phyloP scores from a whole-genome alignment of 192 early-diverging fungal genomes.

The Linnemannia elongata region DNA sequence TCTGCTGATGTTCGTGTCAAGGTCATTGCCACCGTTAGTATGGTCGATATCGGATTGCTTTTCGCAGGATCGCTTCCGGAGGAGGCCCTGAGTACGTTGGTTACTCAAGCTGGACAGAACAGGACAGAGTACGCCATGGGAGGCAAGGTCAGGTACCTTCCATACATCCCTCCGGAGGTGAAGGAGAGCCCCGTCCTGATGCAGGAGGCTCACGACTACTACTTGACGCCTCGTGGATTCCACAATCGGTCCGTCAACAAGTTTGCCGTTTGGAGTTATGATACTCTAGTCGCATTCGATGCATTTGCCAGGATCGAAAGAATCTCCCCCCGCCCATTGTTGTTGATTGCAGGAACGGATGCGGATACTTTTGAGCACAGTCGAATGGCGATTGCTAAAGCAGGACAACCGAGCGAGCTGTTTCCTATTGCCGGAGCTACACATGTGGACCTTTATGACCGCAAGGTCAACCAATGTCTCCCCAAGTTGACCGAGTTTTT shows the following conservation, averaged over 20 bases:
- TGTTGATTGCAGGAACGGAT: conserved; percentile 22
- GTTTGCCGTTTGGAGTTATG: conserved; percentile 14
- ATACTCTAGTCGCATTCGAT: conserved; percentile 5
- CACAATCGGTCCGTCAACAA: conserved; percentile 5
- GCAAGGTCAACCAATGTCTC: neutral
- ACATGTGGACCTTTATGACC: conserved; percentile 35
- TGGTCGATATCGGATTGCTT: conserved; percentile 15
- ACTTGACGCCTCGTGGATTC: conserved; percentile 20
- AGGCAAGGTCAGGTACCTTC: conserved; percentile 23
- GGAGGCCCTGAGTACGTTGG: conserved; percentile 4
- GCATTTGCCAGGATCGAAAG: neutral
- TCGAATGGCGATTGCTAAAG: neutral
- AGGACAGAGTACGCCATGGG: conserved; percentile 30
- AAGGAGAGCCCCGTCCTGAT: neutral
- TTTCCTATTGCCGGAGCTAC: conserved; percentile 15
- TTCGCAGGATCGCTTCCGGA: conserved; percentile 13
- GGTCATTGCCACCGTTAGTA: conserved; percentile 29
- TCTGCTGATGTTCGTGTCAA: conserved; percentile 39
- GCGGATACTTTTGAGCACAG: conserved; percentile 30
- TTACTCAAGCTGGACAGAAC: conserved; percentile 16
- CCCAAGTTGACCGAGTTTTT: conserved; percentile 14
- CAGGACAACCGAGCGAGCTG: conserved; percentile 24
- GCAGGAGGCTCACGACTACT: conserved; percentile 20
- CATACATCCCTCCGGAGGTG: neutral
- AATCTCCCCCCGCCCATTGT: conserved; percentile 15